Evolutionary conservation across 2,329 filamentous ascomycete genomes (phyloP), one percentile per base, ranked within the genome.

Genomic region (Coniochaeta sp.): DNA sequence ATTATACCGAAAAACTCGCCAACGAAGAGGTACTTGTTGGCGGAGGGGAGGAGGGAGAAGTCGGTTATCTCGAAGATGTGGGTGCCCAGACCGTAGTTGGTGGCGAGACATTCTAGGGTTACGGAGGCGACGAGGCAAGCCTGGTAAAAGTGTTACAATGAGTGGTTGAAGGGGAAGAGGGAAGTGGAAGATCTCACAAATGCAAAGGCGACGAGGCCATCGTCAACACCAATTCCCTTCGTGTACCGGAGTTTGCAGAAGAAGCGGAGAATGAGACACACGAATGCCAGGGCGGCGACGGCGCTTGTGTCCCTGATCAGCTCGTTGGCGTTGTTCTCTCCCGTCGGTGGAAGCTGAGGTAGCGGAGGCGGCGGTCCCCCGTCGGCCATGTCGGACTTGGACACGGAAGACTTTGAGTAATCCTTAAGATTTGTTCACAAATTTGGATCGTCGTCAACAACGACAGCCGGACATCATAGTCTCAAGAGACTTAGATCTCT

Each of bases 1-100:
- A 45, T 35, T 35, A 42, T 38, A 30, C 20, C 45, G 27, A 53
- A 24, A 27, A 38, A 47, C 24, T 51, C 49, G n/a, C 22, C 52
- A 2, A 46, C 30, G 24, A 48, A 42, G 38, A 42, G 38, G 38
- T 20, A 42, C 38, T 42, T 42, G 38, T 42, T 42, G 18, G 38
- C 22, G 6, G 5, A 6, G 5, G 38, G 38, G 6, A 42, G 38
- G 6, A 24, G n/a, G 6, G 38, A 6, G 8, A 22, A 22, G 38
- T 22, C 22, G 8, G 12, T 16, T 10, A 42, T 42, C 38, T 42
- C 38, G 18, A 22, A 42, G 12, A 42, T 42, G 38, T 42, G 38
- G 4, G 38, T 42, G 9, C 38, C 38, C 38, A 42, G 8, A n/a
- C 22, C 22, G 18, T 26, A 42, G 12, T 16, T 7, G 8, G 38